Evolutionary conservation across 2,329 filamentous ascomycete species (phyloP).

Genomic region (Diplodia corticola): DNA sequence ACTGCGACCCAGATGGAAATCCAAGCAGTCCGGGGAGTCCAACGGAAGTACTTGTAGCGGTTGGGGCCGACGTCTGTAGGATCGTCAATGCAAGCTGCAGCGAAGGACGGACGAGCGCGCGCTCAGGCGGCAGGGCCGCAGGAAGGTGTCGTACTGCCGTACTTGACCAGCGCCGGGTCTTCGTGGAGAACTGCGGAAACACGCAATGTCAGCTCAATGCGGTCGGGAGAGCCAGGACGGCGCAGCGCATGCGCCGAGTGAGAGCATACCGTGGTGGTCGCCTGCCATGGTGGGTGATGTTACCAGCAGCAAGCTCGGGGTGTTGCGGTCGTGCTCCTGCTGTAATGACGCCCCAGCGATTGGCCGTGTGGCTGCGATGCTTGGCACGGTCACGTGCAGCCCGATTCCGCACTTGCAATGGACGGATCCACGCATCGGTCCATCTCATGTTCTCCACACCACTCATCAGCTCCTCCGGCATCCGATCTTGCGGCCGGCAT

Average conservation of each 20-base stretch:
- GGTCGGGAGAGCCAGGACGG: background rate
- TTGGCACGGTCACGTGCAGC: background rate
- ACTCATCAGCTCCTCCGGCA: background rate
- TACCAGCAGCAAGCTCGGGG: background rate
- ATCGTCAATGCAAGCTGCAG: slow-evolving; percentile 14
- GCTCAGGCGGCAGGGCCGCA: background rate
- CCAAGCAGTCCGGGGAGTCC: slow-evolving; percentile 80
- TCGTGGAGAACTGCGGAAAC: slow-evolving; percentile 47
- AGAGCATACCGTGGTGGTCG: slow-evolving; percentile 14
- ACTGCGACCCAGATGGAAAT: slow-evolving; percentile 76
- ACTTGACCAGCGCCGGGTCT: slow-evolving; percentile 60
- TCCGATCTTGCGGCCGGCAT: background rate
- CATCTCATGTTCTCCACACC: background rate
- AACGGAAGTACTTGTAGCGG: slow-evolving; percentile 94
- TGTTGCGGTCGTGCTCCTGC: slow-evolving; percentile 8
- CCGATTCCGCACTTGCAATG: background rate
- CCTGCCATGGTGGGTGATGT: slow-evolving; percentile 21
- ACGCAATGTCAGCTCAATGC: slow-evolving; percentile 7
- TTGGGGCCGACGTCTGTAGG: slow-evolving; percentile 73
- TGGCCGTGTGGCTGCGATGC: background rate
- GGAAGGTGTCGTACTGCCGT: slow-evolving; percentile 49
- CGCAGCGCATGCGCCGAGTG: background rate
- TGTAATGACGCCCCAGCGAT: background rate
- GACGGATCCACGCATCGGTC: background rate
- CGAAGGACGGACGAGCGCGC: background rate